Evolutionary conservation across 495 filamentous ascomycete species (phyloP).

Genomic region (Neurospora sp.): DNA sequence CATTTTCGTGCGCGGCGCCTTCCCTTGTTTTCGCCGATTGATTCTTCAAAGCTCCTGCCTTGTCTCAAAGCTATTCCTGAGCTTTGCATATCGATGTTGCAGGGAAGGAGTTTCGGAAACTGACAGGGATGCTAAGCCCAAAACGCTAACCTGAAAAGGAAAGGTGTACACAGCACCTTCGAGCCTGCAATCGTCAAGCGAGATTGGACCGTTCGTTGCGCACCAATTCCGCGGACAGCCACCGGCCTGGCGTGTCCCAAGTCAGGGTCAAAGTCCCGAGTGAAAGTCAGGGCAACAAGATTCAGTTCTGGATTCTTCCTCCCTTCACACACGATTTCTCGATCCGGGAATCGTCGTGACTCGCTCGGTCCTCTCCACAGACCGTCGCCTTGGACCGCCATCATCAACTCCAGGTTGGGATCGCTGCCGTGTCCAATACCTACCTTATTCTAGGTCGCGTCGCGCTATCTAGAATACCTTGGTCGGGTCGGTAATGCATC

Average conservation of each 20-base stretch:
- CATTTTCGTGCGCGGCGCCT: background rate
- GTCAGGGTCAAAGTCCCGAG: background rate
- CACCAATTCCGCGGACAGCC: slow-evolving; percentile 14
- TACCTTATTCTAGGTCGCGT: background rate
- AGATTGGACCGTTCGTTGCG: slow-evolving; percentile 22
- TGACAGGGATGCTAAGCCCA: slow-evolving; percentile 6
- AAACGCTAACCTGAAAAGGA: slow-evolving; percentile 17
- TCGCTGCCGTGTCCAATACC: background rate
- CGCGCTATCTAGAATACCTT: background rate
- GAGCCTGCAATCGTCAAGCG: slow-evolving; percentile 21
- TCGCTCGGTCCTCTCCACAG: background rate
- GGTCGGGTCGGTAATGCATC: background rate
- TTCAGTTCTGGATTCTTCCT: background rate
- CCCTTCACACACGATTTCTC: background rate
- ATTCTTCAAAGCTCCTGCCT: background rate
- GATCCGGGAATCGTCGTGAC: background rate
- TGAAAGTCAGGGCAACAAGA: background rate
- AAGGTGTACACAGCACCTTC: slow-evolving; percentile 13
- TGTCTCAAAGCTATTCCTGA: background rate
- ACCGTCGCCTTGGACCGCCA: background rate
- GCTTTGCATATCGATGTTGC: background rate
- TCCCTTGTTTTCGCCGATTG: background rate
- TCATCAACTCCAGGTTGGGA: background rate
- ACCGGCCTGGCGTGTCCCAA: background rate
- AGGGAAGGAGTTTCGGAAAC: background rate